phyloP scores from a whole-genome alignment of 257 asterid species.

The Ilex asprella region DNA sequence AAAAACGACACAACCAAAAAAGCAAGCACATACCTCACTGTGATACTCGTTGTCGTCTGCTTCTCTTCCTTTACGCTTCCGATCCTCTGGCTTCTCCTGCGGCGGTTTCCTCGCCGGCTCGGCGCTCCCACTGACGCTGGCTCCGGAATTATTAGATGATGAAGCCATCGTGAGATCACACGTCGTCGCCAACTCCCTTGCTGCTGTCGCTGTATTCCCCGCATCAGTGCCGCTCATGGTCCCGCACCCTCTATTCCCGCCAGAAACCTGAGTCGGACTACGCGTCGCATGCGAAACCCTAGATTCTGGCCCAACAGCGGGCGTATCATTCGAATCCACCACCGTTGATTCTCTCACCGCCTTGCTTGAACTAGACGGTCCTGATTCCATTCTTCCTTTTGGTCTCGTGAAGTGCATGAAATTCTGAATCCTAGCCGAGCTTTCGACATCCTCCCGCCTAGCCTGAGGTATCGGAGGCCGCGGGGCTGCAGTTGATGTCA shows the following conservation, averaged over 20 bases:
- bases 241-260: slow-evolving; percentile 20
- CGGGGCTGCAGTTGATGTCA: slow-evolving; percentile 2
- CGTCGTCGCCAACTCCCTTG: slow-evolving; percentile 28
- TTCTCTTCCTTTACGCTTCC: slow-evolving; percentile 19
- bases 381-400: slow-evolving; percentile 26
- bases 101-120: slow-evolving; percentile 16
- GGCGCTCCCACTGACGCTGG: slow-evolving; percentile 37
- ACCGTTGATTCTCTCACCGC: slow-evolving; percentile 33
- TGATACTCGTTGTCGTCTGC: slow-evolving; percentile 2
- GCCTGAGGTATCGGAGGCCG: slow-evolving; percentile 27
- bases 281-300: slow-evolving; percentile 23
- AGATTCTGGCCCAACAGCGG: slow-evolving; percentile 23
- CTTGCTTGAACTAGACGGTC: slow-evolving; percentile 21
- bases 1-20: background rate
- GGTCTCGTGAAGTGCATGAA: slow-evolving; percentile 53
- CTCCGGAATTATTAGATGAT: slow-evolving; percentile 50
- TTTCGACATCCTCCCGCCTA: slow-evolving; percentile 10
- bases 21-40: slow-evolving; percentile 14
- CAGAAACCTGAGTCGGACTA: slow-evolving; percentile 16
- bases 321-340: slow-evolving; percentile 48
- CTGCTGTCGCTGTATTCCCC: slow-evolving; percentile 14
- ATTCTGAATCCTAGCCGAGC: slow-evolving; percentile 25
- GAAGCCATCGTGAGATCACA: slow-evolving; percentile 47
- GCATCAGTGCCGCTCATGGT: slow-evolving; percentile 17
- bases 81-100: slow-evolving; percentile 12